Evolutionary conservation across 768 basidiomycete genomes (phyloP), one percentile per base, ranked within the genome.

Genomic region (Boletus pseudopeckii): DNA sequence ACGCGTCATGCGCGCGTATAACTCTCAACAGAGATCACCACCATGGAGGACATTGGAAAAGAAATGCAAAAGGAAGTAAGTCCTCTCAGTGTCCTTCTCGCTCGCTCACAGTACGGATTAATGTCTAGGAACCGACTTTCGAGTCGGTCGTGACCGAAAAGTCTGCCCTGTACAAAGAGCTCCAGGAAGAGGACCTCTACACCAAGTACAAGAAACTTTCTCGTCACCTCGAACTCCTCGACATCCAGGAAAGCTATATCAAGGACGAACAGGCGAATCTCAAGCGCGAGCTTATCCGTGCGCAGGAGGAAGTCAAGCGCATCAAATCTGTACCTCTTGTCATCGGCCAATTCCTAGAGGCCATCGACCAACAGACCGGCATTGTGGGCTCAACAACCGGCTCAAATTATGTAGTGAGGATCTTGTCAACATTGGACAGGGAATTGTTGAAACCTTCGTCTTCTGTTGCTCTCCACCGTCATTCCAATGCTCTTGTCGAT

Each of bases 381-480:
- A 99, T 99, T 60, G 97, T 98, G 18, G 96, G 95, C 45, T 94
- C 91, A 14, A 99, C 97, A 0, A 98, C 97, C 4, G 97, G 97
- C 11, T 93, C 90, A 14, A 99, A 98, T 74, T 98, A 98, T 67
- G 94, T 99, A 48, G 96, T 98, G 63, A 85, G 97, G 57, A 98
- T 99, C 52, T 80, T 99, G 28, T 95, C 92, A 3, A 99, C 97
- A 2, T 80, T 99, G 45, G 97, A 99, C 75, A 86, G 96, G 57
- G 97, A 99, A 72, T 76, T 99, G 34, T 81, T 99, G 64, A 99
- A 99, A 72, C 96, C 97, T 0, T 95, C 92, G 7, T 92, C 93
- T 6, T 96, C 93, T 42, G 94, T 99, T 56, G 97, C 97, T n/a
- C 83, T 99, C 33, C 97, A 99, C 70, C 87, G 97, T 38, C 97